These are phyloP conservation scores for Termitomyces sp. DNA, from an alignment of 768 basidiomycete genomes.

Conservation along the genomic window DNA sequence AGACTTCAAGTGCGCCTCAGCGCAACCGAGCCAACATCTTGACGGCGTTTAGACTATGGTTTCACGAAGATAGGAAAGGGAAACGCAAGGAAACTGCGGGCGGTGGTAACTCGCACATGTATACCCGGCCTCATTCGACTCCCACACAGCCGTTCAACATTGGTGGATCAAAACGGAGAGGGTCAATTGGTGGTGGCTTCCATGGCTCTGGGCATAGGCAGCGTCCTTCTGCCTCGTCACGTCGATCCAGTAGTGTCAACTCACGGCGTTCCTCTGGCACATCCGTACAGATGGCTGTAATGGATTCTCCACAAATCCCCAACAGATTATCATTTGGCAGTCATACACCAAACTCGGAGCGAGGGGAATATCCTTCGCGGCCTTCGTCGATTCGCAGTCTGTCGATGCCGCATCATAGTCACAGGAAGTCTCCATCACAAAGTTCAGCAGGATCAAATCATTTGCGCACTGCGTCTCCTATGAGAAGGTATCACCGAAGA, in stretches of 20 bases:
- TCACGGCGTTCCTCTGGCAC: conserved; percentile 63
- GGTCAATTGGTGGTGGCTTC: conserved; percentile 25
- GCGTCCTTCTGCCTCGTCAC: conserved; percentile 71
- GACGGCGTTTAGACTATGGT: conserved; percentile 85
- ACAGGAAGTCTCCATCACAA: conserved; percentile 71
- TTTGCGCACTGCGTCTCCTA: conserved; percentile 67
- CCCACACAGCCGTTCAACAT: conserved; percentile 15
- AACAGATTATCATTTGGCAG: conserved; percentile 69
- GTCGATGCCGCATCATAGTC: conserved; percentile 58
- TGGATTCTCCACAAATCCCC: conserved; percentile 59
- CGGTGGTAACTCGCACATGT: conserved; percentile 21
- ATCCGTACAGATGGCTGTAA: conserved; percentile 41
- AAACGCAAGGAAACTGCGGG: conserved; percentile 58
- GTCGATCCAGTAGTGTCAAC: conserved; percentile 88
- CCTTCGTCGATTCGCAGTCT: conserved; percentile 86
- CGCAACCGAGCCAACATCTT: conserved; percentile 77
- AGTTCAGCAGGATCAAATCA: conserved; percentile 70
- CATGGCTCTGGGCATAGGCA: conserved; percentile 45
- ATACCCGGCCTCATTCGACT: conserved; percentile 14
- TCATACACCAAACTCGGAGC: conserved; percentile 86
- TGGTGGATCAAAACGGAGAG: conserved; percentile 42
- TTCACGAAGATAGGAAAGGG: conserved; percentile 85
- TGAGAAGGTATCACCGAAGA: conserved; percentile 74
- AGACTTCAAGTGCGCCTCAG: conserved; percentile 22
- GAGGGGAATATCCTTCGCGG: conserved; percentile 69